A percentile compares a stretch with the other conserved stretches of the same genome.
Conservation (phyloP, 2,329 filamentous ascomycete genomes). For the Coniochaeta hoffmannii region DNA sequence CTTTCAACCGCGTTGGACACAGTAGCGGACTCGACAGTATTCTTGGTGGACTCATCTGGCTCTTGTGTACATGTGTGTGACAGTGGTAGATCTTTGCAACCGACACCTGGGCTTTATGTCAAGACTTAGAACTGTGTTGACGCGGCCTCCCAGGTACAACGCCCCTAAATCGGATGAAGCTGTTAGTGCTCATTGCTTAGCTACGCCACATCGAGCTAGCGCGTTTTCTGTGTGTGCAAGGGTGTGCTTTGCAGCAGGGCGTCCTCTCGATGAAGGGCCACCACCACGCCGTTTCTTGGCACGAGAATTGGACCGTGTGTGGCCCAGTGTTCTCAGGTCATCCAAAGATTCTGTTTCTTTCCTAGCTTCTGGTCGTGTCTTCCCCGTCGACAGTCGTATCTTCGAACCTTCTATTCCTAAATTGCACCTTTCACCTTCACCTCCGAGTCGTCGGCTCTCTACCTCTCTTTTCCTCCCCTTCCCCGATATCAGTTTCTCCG, state of each 20-base stretch:
- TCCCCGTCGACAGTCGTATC: neutral
- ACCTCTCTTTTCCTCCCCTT: neutral
- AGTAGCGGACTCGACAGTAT: neutral
- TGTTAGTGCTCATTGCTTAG: neutral
- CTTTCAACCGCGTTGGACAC: neutral
- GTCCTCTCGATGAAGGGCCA: conserved; percentile 3
- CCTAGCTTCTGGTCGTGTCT: conserved; percentile 1
- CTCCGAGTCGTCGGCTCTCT: neutral
- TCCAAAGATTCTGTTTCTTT: conserved; percentile 3
- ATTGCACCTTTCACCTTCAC: conserved; percentile 1
- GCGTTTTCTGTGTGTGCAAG: neutral
- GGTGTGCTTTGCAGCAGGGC: neutral
- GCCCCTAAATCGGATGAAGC: neutral
- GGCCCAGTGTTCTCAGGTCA: neutral
- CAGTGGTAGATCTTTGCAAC: neutral
- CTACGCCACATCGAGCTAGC: neutral
- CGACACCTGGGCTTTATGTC: no score
- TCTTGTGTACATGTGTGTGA: neutral
- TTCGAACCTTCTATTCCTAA: conserved; percentile 1
- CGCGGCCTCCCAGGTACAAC: neutral
- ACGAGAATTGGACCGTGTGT: conserved; percentile 2
- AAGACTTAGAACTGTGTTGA: neutral
- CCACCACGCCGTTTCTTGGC: conserved; percentile 2
- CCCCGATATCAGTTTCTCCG: neutral
- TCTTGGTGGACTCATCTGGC: neutral